Conservation (phyloP, 345 rosid genomes). For the Erysimum cheiranthoides region DNA sequence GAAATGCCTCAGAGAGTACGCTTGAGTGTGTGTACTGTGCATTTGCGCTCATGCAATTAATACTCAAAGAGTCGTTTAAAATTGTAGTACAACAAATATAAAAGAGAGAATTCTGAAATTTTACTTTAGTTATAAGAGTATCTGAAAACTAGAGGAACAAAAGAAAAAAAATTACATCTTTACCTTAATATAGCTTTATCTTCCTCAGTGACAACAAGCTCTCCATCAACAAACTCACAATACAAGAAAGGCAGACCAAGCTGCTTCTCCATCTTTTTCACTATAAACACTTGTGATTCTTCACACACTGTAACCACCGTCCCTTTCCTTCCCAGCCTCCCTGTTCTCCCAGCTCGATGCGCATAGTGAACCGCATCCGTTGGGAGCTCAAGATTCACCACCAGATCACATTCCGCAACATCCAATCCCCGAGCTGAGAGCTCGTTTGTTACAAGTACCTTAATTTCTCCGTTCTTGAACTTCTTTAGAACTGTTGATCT, state of each 20-base stretch:
- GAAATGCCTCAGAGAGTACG: not conserved
- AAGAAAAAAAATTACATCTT: not conserved
- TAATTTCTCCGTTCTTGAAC: conserved; percentile 85
- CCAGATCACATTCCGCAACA: conserved; percentile 89
- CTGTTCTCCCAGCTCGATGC: conserved; percentile 91
- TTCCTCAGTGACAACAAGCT: conserved; percentile 64
- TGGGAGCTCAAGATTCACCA: conserved; percentile 85
- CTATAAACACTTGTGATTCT: conserved; percentile 80
- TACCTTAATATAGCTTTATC: conserved; percentile 50
- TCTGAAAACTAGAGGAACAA: conserved; percentile 5
- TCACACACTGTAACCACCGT: conserved; percentile 85
- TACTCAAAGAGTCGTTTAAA: too few species aligned
- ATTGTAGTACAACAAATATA: not conserved
- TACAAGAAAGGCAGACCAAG: conserved; percentile 65
- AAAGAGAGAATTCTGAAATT: not conserved
- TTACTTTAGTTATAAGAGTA: not conserved
- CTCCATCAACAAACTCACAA: conserved; percentile 89
- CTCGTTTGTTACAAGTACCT: conserved; percentile 87
- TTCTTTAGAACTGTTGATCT: conserved; percentile 82
- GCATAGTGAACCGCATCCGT: conserved; percentile 83
- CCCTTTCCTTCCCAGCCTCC: conserved; percentile 90
- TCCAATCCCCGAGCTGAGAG: conserved; percentile 95
- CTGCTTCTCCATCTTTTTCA: conserved; percentile 89
- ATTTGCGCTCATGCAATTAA: too few species aligned
- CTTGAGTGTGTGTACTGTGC: too few species aligned